Conservation (phyloP, 768 basidiomycete species). For the Pleurotus djamor region DNA sequence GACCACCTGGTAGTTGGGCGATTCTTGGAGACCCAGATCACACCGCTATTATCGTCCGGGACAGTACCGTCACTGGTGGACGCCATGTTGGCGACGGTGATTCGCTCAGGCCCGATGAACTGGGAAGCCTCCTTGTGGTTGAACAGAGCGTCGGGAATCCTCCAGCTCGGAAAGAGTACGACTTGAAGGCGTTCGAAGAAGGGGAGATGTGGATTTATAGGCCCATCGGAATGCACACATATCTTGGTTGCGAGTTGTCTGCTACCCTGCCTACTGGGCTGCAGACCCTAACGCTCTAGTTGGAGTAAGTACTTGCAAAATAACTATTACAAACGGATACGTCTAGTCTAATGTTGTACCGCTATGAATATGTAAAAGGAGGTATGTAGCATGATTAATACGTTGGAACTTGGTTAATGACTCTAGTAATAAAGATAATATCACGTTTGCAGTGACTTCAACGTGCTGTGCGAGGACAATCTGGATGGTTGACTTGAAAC, state of each 20-base stretch:
- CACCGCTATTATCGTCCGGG: slow-evolving; percentile 47
- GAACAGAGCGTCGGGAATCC: slow-evolving; percentile 47
- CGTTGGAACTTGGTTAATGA: too few relatives aligned
- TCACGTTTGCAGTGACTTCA: slow-evolving; percentile 14
- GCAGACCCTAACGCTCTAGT: slow-evolving; percentile 5
- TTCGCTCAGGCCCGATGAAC: slow-evolving; percentile 31
- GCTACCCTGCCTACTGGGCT: slow-evolving; percentile 8
- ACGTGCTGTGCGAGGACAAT: slow-evolving; percentile 35
- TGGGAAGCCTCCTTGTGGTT: slow-evolving; percentile 45
- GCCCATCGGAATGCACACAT: slow-evolving; percentile 39
- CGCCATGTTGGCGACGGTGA: slow-evolving; percentile 27
- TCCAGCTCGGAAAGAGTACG: slow-evolving; percentile 39
- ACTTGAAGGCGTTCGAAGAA: slow-evolving; percentile 37
- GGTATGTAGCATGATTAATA: neutral
- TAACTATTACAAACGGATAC: neutral
- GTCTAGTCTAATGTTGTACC: neutral
- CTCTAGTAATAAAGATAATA: neutral
- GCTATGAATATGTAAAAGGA: too few relatives aligned
- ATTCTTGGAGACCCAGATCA: slow-evolving; percentile 53
- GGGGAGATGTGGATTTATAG: slow-evolving; percentile 61
- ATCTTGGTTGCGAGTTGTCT: slow-evolving; percentile 20
- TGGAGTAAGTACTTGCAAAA: neutral
- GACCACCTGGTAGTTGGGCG: slow-evolving; percentile 19
- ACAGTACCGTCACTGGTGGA: slow-evolving; percentile 24
- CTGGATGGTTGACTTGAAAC: slow-evolving; percentile 40